Evolutionary conservation across 176 grass and related monocot species (phyloP).

Genomic region (Bothriochloa decipiens): DNA sequence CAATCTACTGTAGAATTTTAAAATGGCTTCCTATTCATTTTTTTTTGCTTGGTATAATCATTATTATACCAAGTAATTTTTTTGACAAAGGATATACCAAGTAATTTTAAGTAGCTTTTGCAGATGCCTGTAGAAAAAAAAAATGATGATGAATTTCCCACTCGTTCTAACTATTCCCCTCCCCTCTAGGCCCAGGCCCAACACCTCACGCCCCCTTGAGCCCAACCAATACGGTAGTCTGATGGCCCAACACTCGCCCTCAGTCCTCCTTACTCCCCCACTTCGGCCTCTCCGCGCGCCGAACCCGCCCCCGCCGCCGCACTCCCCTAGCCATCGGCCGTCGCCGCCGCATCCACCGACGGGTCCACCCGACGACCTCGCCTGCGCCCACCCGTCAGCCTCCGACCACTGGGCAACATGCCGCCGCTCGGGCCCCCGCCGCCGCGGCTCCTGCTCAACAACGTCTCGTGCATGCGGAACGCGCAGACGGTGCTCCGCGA

Average conservation of each 20-base stretch:
- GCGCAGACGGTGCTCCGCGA: constrained; percentile 82
- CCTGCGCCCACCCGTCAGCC: neutral
- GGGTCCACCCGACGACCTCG: neutral
- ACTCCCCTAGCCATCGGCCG: neutral
- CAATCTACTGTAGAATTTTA: too few species aligned
- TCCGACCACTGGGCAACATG: constrained; percentile 34
- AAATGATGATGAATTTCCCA: too few species aligned
- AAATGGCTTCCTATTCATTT: too few species aligned
- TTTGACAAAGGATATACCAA: too few species aligned
- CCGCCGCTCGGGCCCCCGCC: constrained; percentile 55
- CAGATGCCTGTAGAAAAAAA: too few species aligned
- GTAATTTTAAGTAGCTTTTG: too few species aligned
- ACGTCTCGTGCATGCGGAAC: constrained; percentile 94
- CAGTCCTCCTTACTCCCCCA: too few species aligned
- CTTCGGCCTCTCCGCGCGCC: constrained; percentile 13
- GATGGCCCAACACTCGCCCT: neutral
- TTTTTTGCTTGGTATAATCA: too few species aligned
- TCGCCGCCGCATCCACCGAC: neutral
- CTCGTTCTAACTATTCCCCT: too few species aligned
- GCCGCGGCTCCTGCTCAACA: constrained; percentile 77
- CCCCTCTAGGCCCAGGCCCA: neutral
- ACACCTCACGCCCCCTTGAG: neutral
- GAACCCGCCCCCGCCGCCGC: neutral
- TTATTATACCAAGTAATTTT: too few species aligned
- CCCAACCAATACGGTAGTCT: neutral